Base-by-base conservation (phyloP, 306 rosid species). In the Elaeagnus macrophylla region DNA sequence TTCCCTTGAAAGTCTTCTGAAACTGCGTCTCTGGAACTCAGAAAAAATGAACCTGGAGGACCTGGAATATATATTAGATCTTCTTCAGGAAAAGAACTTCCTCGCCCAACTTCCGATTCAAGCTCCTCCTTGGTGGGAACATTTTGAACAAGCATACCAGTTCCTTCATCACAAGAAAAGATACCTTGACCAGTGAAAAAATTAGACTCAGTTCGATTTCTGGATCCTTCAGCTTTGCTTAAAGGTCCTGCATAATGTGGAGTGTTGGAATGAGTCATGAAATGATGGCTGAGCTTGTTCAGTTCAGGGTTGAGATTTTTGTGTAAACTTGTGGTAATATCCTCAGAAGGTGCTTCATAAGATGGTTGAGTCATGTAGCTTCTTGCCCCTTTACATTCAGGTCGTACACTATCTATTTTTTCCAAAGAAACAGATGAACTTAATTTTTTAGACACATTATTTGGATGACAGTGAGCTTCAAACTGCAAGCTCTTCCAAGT, bases 11-110 rank as follows among this genome's bases (percentile, higher is more conserved):
- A 74, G 53, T 80, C 82, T 35, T 76, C 80, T 15, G 79, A 80
- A n/a, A 70, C 69, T 75, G 71, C 70, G 25, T 64, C 82, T 51
- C 86, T 56, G 51, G 82, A 80, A 56, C 82, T 76, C 0, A 78
- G 86, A 61, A 80, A 61, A 61, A 73, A 80, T 54, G 86, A 80
- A 57, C 86, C 86, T 14, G 86, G 86, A 16, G 86, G 83, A 66
- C 86, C 86, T 0, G 86, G 86, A 40, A 80, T 80, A 44, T 75
- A 71, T 59, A 80, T 77, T 51, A 80, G 82, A 58, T 80, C 86
- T 19, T 72, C 79, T 54, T 61, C 77, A 4, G 67, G 60, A 18
- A 48, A 73, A 37, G 67, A 67, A 56, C 65, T 66, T 67, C 62
- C 74, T 18, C 36, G 75, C 37, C 67, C 62, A 42, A 54, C 60